A percentile compares a stretch with the other conserved stretches of the same genome.
These are phyloP conservation scores for Phytopythium aichiense DNA, from an alignment of 352 stramenopile genomes.

Conservation along the genomic window DNA sequence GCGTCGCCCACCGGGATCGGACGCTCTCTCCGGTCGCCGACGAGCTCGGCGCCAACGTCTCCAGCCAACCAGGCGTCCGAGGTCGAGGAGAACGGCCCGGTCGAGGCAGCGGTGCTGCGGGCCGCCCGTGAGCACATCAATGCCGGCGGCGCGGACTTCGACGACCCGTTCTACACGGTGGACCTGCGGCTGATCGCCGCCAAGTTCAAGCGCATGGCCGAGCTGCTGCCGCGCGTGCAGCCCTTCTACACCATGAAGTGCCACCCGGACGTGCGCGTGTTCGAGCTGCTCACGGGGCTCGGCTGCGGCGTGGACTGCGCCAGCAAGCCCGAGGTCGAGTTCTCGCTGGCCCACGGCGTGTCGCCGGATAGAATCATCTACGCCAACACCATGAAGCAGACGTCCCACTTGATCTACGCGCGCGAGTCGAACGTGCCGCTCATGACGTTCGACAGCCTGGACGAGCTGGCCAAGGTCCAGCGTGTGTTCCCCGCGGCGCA, in stretches of 20 bases:
- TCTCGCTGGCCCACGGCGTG: slow-evolving; percentile 59
- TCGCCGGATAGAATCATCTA: slow-evolving; percentile 75
- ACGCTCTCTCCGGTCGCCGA: neutral
- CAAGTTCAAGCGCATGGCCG: slow-evolving; percentile 40
- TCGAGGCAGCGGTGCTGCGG: neutral
- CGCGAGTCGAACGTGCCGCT: slow-evolving; percentile 49
- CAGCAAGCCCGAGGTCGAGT: slow-evolving; percentile 66
- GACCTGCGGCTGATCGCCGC: slow-evolving; percentile 44
- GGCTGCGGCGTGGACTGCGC: slow-evolving; percentile 86
- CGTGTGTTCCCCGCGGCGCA: slow-evolving; percentile 37
- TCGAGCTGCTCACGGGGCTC: slow-evolving; percentile 37
- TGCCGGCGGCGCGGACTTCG: slow-evolving; percentile 3
- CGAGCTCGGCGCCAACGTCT: neutral
- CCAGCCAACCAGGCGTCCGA: neutral
- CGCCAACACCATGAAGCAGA: slow-evolving; percentile 88
- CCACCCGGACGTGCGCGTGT: slow-evolving; percentile 69
- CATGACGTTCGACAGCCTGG: slow-evolving; percentile 85
- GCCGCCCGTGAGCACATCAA: slow-evolving; percentile 3
- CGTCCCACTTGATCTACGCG: slow-evolving; percentile 65
- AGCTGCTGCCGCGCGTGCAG: slow-evolving; percentile 40
- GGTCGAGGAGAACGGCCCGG: slow-evolving; percentile 1
- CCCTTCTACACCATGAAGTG: slow-evolving; percentile 93
- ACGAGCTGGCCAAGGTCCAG: slow-evolving; percentile 76
- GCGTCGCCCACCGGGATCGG: neutral
- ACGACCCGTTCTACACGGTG: slow-evolving; percentile 69